phyloP scores from a whole-genome alignment of 2,329 filamentous ascomycete species.

The Penicillium oxalicum region DNA sequence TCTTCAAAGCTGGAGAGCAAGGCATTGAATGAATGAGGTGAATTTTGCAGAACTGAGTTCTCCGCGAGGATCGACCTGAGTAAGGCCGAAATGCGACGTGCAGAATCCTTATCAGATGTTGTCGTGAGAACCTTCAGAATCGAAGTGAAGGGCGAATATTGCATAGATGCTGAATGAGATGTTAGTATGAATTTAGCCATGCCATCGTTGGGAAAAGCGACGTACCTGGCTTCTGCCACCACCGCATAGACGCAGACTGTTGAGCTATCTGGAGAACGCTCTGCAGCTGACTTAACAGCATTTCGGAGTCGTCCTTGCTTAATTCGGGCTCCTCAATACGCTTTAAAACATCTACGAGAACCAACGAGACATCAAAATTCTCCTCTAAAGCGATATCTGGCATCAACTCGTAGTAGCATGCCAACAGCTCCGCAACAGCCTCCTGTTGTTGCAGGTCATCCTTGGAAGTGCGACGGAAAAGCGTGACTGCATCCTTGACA shows the following conservation, averaged over 20 bases:
- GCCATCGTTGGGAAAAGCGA: slow-evolving; percentile 6
- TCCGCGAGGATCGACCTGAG: slow-evolving; percentile 33
- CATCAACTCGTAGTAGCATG: slow-evolving; percentile 77
- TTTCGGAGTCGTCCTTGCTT: slow-evolving; percentile 47
- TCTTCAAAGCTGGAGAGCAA: slow-evolving; percentile 35
- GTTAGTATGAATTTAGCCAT: background rate
- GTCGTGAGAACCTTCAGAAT: slow-evolving; percentile 35
- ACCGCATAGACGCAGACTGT: slow-evolving; percentile 77
- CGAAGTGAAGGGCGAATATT: slow-evolving; percentile 38
- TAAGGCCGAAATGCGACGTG: slow-evolving; percentile 30
- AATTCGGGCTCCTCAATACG: slow-evolving; percentile 47
- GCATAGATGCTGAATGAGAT: slow-evolving; percentile 27
- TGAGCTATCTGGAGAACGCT: slow-evolving; percentile 75
- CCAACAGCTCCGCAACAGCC: slow-evolving; percentile 68
- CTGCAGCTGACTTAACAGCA: slow-evolving; percentile 68
- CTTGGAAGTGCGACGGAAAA: slow-evolving; percentile 63
- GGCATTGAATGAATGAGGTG: slow-evolving; percentile 31
- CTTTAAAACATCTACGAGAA: slow-evolving; percentile 63
- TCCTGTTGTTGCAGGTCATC: slow-evolving; percentile 71
- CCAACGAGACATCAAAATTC: slow-evolving; percentile 79
- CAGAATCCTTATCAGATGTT: slow-evolving; percentile 26
- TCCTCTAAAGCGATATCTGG: slow-evolving; percentile 74
- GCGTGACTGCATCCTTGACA: slow-evolving; percentile 71
- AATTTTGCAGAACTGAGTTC: slow-evolving; percentile 32
- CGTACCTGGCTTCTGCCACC: slow-evolving; percentile 69